Base-by-base conservation (phyloP, 371 early-diverging fungal species). In the Apophysomyces trapeziformis region DNA sequence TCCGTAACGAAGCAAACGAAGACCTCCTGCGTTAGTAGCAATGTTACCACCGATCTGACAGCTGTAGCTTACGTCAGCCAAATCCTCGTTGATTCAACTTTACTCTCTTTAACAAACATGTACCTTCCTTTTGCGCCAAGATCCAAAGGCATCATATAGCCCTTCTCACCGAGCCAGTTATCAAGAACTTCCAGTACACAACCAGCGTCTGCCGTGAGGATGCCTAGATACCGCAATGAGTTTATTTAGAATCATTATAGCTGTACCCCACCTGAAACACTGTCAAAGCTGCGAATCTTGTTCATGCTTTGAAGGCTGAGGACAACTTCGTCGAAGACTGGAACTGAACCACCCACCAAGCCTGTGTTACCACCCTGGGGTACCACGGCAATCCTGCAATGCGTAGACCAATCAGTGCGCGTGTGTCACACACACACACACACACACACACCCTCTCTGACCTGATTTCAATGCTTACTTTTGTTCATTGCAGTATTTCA, bases 291-390 rank as follows among this genome's bases (percentile, higher is more conserved):
- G 38, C 92, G 85, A 62, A 99, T 87, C 37, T 83, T 73, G 75
- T 94, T 93, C 91, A 99, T 87, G 68, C 84, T 83, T 57, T 85
- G 83, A 59, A 91, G 77, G 66, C 87, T 90, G 46, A 99, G 67
- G 18, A 99, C 87, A 44, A 99, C 85, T 73, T 99, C 98, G 70
- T 98, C 98, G 76, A 94, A 93, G 1, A 98, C 94, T 12, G 98
- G 94, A 0, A 97, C 93, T 46, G 93, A 87, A 13, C 98, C 98
- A 67, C 96, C 96, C 7, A 91, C 92, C 8, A 93, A 74, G 32
- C 97, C 96, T 2, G 97, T 98, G 78, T 98, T 98, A 50, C 98
- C 99, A 65, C 99, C 99, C 77, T 99, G 99, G 39, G 98, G 97
- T 3, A 95, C 96, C 38, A 99, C 93, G 9, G 96, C 96, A 44